Conservation (phyloP, 352 stramenopile species). For the Globisporangium viniferum region DNA sequence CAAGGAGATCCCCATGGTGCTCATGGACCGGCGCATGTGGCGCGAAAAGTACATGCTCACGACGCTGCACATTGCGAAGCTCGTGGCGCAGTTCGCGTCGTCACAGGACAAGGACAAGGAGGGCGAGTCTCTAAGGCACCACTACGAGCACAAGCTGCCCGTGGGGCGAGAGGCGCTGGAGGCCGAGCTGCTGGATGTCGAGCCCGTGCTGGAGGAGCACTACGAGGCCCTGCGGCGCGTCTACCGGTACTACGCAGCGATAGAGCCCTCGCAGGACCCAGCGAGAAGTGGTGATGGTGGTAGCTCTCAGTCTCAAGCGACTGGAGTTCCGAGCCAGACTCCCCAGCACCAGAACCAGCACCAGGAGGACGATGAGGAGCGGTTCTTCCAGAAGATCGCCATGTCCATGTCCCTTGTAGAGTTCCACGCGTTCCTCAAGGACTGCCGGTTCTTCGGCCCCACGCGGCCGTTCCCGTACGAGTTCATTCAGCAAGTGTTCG, state of each 20-base stretch:
- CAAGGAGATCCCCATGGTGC: constrained; percentile 34
- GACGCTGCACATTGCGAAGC: constrained; percentile 39
- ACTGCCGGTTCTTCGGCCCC: constrained; percentile 59
- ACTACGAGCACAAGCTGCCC: constrained; percentile 13
- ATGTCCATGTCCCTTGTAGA: constrained; percentile 63
- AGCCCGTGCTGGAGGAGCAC: constrained; percentile 39
- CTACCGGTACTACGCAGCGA: constrained; percentile 57
- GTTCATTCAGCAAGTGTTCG: constrained; percentile 51
- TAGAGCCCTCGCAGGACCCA: constrained; percentile 25
- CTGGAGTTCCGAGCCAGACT: constrained; percentile 7
- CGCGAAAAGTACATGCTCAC: constrained; percentile 64
- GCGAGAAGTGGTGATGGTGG: not conserved
- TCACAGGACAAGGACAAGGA: not conserved
- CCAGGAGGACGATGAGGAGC: constrained; percentile 31
- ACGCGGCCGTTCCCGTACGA: constrained; percentile 51
- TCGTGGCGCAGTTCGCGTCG: constrained; percentile 22
- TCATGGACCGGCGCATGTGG: constrained; percentile 49
- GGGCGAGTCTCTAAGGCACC: not conserved
- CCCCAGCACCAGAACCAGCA: not conserved
- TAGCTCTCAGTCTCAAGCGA: not conserved
- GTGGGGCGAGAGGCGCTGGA: constrained; percentile 20
- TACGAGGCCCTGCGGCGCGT: constrained; percentile 41
- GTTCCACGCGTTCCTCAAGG: constrained; percentile 66
- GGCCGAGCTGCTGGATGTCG: constrained; percentile 31
- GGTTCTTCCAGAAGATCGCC: constrained; percentile 66